These are phyloP conservation scores for Aspergillus fumigatiaffinis DNA, from an alignment of 2,329 filamentous ascomycete genomes.

Conservation along the genomic window DNA sequence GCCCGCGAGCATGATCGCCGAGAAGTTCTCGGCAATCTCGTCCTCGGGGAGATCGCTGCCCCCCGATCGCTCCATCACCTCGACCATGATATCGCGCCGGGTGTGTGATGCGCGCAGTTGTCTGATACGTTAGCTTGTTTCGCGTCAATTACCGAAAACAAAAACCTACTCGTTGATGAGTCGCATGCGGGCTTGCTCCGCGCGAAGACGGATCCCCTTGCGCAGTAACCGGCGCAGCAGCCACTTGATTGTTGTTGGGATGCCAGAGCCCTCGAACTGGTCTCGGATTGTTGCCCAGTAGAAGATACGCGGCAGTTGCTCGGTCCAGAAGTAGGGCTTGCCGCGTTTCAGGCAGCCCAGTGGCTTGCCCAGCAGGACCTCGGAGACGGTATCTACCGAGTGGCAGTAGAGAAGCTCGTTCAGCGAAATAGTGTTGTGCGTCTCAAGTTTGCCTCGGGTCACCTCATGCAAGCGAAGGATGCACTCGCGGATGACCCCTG, in stretches of 20 bases:
- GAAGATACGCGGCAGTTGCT: conserved; percentile 24
- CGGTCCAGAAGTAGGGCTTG: conserved; percentile 24
- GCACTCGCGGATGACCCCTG: conserved; percentile 18
- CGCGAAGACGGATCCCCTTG: conserved; percentile 19
- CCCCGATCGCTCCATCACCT: conserved; percentile 20
- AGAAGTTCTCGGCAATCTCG: conserved; percentile 25
- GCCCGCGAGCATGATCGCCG: conserved; percentile 25
- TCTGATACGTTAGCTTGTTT: conserved; percentile 5
- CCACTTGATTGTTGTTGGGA: conserved; percentile 24
- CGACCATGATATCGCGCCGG: conserved; percentile 25
- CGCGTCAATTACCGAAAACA: neutral
- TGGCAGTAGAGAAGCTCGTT: conserved; percentile 23
- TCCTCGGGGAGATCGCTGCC: conserved; percentile 13
- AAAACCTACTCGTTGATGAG: conserved; percentile 20
- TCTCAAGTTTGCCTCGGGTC: conserved; percentile 9
- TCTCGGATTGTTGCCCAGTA: conserved; percentile 24
- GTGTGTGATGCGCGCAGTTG: conserved; percentile 18
- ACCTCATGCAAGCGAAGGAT: conserved; percentile 17
- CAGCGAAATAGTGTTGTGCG: conserved; percentile 8
- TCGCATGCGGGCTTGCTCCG: conserved; percentile 22
- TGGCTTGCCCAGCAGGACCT: conserved; percentile 22
- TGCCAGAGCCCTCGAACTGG: conserved; percentile 23
- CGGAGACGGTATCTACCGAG: conserved; percentile 23
- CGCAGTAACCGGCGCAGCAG: conserved; percentile 21
- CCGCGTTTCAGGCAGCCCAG: conserved; percentile 22